phyloP scores from a whole-genome alignment of 2,329 filamentous ascomycete species.

The Penicillium sp. region DNA sequence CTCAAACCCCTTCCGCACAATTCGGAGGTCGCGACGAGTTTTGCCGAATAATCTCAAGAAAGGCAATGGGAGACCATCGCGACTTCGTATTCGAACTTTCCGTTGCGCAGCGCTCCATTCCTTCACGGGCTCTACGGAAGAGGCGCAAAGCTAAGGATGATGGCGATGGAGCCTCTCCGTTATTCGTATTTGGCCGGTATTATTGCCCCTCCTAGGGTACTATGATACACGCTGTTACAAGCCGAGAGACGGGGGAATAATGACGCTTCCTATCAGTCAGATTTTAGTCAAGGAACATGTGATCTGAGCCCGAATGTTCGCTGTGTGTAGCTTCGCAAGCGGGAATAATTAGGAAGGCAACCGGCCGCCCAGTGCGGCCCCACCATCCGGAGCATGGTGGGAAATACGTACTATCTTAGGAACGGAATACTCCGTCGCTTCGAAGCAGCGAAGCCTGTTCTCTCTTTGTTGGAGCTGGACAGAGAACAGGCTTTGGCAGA shows the following conservation, averaged over 20 bases:
- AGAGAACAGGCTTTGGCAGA: background rate
- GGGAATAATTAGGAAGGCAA: slow-evolving; percentile 14
- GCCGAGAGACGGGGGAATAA: background rate
- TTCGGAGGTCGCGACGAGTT: slow-evolving; percentile 6
- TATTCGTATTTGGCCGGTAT: background rate
- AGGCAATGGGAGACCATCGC: background rate
- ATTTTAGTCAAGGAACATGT: slow-evolving; percentile 27
- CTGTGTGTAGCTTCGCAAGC: background rate
- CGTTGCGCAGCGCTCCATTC: background rate
- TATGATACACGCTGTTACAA: background rate
- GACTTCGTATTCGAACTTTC: background rate
- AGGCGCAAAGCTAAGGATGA: slow-evolving; percentile 11
- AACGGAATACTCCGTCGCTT: background rate
- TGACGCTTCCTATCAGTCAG: slow-evolving; percentile 12
- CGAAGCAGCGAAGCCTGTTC: background rate
- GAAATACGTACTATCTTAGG: slow-evolving; percentile 9
- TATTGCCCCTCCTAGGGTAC: background rate
- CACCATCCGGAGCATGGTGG: slow-evolving; percentile 34
- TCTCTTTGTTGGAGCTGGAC: background rate
- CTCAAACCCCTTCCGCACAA: background rate
- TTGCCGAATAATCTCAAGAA: slow-evolving; percentile 1
- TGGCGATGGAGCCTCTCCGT: slow-evolving; percentile 4
- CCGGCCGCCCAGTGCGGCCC: slow-evolving; percentile 29
- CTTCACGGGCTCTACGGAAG: slow-evolving; percentile 1
- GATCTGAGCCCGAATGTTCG: slow-evolving; percentile 26